Evolutionary conservation across 202 grass and related monocot genomes (phyloP), one percentile per base, ranked within the genome.

Genomic region (Musa balbisiana): DNA sequence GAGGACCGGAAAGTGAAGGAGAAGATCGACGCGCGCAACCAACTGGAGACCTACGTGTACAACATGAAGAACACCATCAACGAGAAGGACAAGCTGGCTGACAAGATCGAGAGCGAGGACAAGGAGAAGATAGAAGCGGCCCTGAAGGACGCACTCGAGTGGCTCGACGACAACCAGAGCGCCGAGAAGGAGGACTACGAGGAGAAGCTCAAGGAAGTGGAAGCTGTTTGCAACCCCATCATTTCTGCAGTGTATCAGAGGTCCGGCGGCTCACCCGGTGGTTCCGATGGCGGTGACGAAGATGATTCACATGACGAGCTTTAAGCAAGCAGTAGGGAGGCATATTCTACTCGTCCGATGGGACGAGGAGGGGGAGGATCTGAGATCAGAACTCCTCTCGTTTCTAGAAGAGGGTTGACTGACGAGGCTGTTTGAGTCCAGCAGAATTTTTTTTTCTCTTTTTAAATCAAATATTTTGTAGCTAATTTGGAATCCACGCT

Each of bases 151-250:
- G 87, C 85, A 2, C 77, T 96, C 1, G 81, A 87, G 74, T 96
- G 92, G 92, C 82, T 96, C 8, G 89, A 92, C 23, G 84, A 85
- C 67, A 88, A 96, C 75, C 92, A 90, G 78, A 52, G 70, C 10
- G 92, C 86, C 55, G 89, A 92, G 62, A 88, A 88, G 60, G 89
- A 92, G 15, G 86, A 92, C 63, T 88, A 88, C 79, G 89, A 86
- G 6, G 89, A 92, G 83, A 92, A 92, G 83, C 89, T 92, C 55
- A 92, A 92, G 83, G 89, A 92, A 81, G 89, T 92, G 14, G 89
- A 92, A 73, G 89, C 85, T 23, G 86, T 84, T 1, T 92, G 85
- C 83, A 92, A 88, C 76, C 89, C 89, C 60, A 84, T 92, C 78
- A 73, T 92, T 67, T 86, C 89, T 23, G 89, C 89, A 1, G 89